Evolutionary conservation across 768 basidiomycete species (phyloP), one percentile per base, ranked within the genome.

Genomic region (Glaciozyma martinii): DNA sequence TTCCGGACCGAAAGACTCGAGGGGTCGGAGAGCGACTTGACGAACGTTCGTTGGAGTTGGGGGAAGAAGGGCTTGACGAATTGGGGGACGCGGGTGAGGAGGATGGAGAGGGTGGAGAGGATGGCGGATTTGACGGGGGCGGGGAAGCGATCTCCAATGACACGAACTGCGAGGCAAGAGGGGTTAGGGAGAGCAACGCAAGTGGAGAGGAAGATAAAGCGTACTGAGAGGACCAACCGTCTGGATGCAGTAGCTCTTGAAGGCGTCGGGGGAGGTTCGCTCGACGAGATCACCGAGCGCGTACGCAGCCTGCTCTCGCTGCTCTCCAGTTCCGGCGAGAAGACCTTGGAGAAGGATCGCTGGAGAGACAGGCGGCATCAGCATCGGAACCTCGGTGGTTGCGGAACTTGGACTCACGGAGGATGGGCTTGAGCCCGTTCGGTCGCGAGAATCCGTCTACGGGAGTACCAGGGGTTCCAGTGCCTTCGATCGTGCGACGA

Each of bases 51-150:
- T 73, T 97, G 94, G 42, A 98, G 78, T 73, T 98, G 95, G 3
- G 94, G 95, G 82, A 97, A 97, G 85, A 98, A 98, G 4, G 94
- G 94, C 76, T 89, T 90, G 71, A 98, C 90, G 71, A 94, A 89
- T 5, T 81, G 79, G 0, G 93, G 92, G 29, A 95, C 92, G 53
- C 83, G 82, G 67, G 85, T 84, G 50, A 98, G 80, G 84, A 97
- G 89, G 27, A 85, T 83, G 0, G 85, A 83, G 57, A 99, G 82
- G 8, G 93, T 89, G 42, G 82, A 83, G 37, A 99, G 81, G 70
- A 99, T 93, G 18, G 87, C 92, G 6, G 84, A 84, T 78, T 98
- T 97, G 76, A 97, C 91, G 27, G 86, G 89, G 1, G 93, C 88
- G 10, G 95, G 91, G 55, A 42, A 56, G 55, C 55, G 55, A 10